Conservation (phyloP, 1,284 basidiomycete genomes). For the Sparassis latifolia region DNA sequence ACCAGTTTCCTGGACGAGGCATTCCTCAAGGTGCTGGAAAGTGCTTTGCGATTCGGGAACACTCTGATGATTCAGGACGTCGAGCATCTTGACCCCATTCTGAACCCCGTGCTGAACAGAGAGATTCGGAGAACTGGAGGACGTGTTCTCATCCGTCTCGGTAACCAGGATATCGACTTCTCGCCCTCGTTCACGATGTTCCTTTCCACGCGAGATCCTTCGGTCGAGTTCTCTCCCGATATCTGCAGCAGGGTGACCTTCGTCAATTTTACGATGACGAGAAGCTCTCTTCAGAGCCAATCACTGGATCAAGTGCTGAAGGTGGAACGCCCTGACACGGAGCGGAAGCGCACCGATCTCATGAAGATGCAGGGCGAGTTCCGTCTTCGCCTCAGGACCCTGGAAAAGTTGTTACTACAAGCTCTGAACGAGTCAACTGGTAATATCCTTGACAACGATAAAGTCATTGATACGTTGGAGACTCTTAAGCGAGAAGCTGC, state of each 20-base stretch:
- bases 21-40: slow-evolving; percentile 97
- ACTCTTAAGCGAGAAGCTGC: slow-evolving; percentile 96
- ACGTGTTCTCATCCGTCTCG: slow-evolving; percentile 94
- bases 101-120: slow-evolving; percentile 96
- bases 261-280: slow-evolving; percentile 99
- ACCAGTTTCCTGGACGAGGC: slow-evolving; percentile 99
- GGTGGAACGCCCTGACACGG: slow-evolving; percentile 94
- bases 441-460: slow-evolving; percentile 98
- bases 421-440: slow-evolving; percentile 96
- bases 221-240: slow-evolving; percentile 96
- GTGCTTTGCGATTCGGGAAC: slow-evolving; percentile 98
- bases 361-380: slow-evolving; percentile 99
- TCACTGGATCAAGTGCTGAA: slow-evolving; percentile 96
- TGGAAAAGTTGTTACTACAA: slow-evolving; percentile 91
- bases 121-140: slow-evolving; percentile 95
- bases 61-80: slow-evolving; percentile 97
- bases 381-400: slow-evolving; percentile 84
- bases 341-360: slow-evolving; percentile 94
- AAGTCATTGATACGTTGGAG: slow-evolving; percentile 96
- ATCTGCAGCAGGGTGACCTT: slow-evolving; percentile 99
- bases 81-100: slow-evolving; percentile 95
- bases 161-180: slow-evolving; percentile 99
- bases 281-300: slow-evolving; percentile 96
- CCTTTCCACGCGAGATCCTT: slow-evolving; percentile 94
- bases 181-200: slow-evolving; percentile 99